These are phyloP conservation scores for Suhomyces yuchorum DNA, from an alignment of 1,139 yeast species.

Conservation along the genomic window DNA sequence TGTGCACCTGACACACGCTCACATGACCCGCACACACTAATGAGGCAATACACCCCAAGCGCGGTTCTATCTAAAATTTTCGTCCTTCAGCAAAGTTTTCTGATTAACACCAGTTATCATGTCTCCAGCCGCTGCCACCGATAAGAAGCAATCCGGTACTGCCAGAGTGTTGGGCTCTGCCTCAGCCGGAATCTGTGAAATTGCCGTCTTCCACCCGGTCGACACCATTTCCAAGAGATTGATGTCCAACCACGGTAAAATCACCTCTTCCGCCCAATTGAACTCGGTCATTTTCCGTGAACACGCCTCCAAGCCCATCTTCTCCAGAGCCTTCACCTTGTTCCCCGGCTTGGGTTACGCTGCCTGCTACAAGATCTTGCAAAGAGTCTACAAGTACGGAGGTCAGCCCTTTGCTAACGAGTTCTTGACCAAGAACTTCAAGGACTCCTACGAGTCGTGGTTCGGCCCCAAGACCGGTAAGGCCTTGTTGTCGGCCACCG, in stretches of 20 bases:
- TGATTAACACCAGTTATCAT: slow-evolving; percentile 23
- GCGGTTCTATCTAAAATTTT: slow-evolving; percentile 19
- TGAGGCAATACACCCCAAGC: slow-evolving; percentile 14
- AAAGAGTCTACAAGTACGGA: slow-evolving; percentile 97
- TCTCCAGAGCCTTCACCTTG: slow-evolving; percentile 73
- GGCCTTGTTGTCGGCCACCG: slow-evolving; percentile 94
- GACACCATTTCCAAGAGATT: slow-evolving; percentile 97
- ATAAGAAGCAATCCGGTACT: slow-evolving; percentile 82
- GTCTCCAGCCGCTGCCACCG: slow-evolving; percentile 57
- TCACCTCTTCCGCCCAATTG: slow-evolving; percentile 63
- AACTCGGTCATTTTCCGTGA: slow-evolving; percentile 86
- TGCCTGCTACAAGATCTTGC: slow-evolving; percentile 93
- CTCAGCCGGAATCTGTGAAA: slow-evolving; percentile 94
- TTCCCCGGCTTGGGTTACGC: slow-evolving; percentile 99
- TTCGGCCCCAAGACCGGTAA: slow-evolving; percentile 96
- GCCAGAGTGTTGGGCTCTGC: slow-evolving; percentile 97
- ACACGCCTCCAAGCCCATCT: slow-evolving; percentile 70
- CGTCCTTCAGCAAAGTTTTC: slow-evolving; percentile 9
- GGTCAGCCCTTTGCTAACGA: slow-evolving; percentile 99
- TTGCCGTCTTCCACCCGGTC: slow-evolving; percentile 97
- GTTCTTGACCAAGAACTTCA: slow-evolving; percentile 76
- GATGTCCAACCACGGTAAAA: slow-evolving; percentile 88
- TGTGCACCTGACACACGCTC: background rate
- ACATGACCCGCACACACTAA: slow-evolving; percentile 1
- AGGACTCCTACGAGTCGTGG: slow-evolving; percentile 63